phyloP scores from a whole-genome alignment of 805 yeast species.

The Maudiozyma saulgeensis region DNA sequence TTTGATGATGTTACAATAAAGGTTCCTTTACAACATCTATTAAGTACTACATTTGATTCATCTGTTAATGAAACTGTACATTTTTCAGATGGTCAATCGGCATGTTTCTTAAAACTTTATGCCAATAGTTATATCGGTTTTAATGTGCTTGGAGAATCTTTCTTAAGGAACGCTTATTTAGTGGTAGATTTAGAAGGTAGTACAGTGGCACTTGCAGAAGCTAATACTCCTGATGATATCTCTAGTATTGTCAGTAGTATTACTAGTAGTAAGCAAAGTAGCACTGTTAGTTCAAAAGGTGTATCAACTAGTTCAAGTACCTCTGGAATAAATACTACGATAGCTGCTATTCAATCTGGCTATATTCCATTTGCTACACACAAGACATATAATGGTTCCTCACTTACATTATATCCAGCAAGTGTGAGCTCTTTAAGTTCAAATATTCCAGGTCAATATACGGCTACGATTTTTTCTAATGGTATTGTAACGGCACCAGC shows the following conservation, averaged over 20 bases:
- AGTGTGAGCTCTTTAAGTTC: slow-evolving; percentile 8
- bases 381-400: slow-evolving; percentile 17
- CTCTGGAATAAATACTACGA: background rate
- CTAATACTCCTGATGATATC: slow-evolving; percentile 36
- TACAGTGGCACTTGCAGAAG: slow-evolving; percentile 47
- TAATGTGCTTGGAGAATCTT: slow-evolving; percentile 49
- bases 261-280: background rate
- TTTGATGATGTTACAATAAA: slow-evolving; percentile 44
- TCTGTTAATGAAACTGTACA: slow-evolving; percentile 30
- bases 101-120: slow-evolving; percentile 46
- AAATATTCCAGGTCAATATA: slow-evolving; percentile 21
- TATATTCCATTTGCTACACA: slow-evolving; percentile 42
- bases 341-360: slow-evolving; percentile 32
- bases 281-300: background rate
- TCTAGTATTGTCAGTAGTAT: background rate
- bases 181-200: slow-evolving; percentile 56
- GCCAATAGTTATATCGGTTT: slow-evolving; percentile 43
- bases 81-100: slow-evolving; percentile 45
- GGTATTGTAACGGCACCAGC: slow-evolving; percentile 26
- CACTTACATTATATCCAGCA: slow-evolving; percentile 1
- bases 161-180: slow-evolving; percentile 42
- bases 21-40: slow-evolving; percentile 41
- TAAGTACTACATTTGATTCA: slow-evolving; percentile 31
- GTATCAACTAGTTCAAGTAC: background rate
- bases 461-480: slow-evolving; percentile 25